A percentile compares a stretch with the other conserved stretches of the same genome.
phyloP scores from a whole-genome alignment of 768 basidiomycete genomes.

The Amanita molliuscula region DNA sequence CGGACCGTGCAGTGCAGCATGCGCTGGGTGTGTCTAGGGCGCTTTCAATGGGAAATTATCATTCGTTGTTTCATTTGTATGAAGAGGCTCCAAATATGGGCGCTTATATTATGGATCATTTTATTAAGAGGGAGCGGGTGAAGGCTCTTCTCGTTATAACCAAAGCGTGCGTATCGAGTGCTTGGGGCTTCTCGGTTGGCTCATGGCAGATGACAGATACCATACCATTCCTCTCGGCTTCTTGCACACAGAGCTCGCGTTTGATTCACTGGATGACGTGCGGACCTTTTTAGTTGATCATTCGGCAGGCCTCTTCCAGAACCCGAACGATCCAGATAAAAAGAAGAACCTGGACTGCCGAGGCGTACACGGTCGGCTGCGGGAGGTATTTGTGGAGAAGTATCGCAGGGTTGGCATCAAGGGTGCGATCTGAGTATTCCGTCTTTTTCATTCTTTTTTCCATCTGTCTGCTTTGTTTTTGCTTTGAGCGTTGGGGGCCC shows the following conservation, averaged over 20 bases:
- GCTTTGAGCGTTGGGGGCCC: constrained; percentile 22
- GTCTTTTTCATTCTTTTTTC: constrained; percentile 51
- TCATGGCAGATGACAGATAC: constrained; percentile 47
- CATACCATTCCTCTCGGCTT: constrained; percentile 65
- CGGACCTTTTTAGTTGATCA: constrained; percentile 65
- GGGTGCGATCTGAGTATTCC: constrained; percentile 67
- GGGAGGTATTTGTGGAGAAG: constrained; percentile 64
- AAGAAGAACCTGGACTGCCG: constrained; percentile 70
- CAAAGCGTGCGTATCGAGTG: constrained; percentile 64
- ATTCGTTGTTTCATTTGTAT: constrained; percentile 82
- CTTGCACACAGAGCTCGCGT: constrained; percentile 75
- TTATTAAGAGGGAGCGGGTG: constrained; percentile 84
- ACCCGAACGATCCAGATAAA: constrained; percentile 49
- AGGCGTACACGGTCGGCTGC: constrained; percentile 42
- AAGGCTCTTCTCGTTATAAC: constrained; percentile 83
- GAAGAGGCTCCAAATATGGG: constrained; percentile 89
- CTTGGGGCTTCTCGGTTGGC: constrained; percentile 4
- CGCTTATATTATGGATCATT: constrained; percentile 98
- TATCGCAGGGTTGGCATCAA: constrained; percentile 84
- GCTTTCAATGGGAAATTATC: constrained; percentile 89
- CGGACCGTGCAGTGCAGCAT: constrained; percentile 69
- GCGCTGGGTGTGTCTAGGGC: constrained; percentile 86
- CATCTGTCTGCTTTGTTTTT: constrained; percentile 42
- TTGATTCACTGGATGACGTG: constrained; percentile 55
- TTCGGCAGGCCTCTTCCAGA: constrained; percentile 54